A percentile compares a stretch with the other conserved stretches of the same genome.
These are phyloP conservation scores for Colletotrichum higginsianum DNA, from an alignment of 2,329 filamentous ascomycete genomes.

Conservation along the genomic window DNA sequence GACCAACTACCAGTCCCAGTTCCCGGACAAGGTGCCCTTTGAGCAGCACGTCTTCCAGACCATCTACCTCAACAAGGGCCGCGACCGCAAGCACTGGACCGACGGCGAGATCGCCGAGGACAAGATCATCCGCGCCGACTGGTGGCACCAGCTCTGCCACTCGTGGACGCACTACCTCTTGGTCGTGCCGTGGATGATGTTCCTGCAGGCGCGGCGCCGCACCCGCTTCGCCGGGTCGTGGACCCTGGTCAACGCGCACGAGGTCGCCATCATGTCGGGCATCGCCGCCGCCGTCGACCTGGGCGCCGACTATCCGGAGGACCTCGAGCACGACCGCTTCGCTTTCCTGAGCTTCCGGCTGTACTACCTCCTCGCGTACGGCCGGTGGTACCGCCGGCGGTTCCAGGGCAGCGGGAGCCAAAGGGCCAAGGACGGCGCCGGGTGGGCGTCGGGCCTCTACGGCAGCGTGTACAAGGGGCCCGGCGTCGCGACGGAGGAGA, in stretches of 20 bases:
- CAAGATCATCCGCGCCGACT: slow-evolving; percentile 71
- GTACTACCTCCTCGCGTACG: slow-evolving; percentile 74
- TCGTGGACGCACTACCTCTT: slow-evolving; percentile 71
- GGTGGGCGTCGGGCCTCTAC: slow-evolving; percentile 71
- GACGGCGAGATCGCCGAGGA: slow-evolving; percentile 67
- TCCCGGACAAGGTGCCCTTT: slow-evolving; percentile 62
- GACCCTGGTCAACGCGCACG: slow-evolving; percentile 78
- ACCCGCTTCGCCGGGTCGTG: slow-evolving; percentile 75
- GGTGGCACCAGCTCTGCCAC: slow-evolving; percentile 76
- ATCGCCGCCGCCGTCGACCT: slow-evolving; percentile 78
- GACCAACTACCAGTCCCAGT: slow-evolving; percentile 80
- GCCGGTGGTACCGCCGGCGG: slow-evolving; percentile 70
- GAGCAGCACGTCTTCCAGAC: slow-evolving; percentile 55
- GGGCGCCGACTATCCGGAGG: slow-evolving; percentile 75
- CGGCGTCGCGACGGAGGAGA: slow-evolving; percentile 67
- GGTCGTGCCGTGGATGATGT: slow-evolving; percentile 77
- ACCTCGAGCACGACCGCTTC: slow-evolving; percentile 74
- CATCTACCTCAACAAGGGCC: slow-evolving; percentile 71
- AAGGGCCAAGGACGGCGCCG: slow-evolving; percentile 63
- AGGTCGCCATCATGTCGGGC: slow-evolving; percentile 77
- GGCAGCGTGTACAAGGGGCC: slow-evolving; percentile 73
- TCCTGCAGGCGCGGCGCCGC: slow-evolving; percentile 72
- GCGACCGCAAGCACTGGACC: slow-evolving; percentile 68
- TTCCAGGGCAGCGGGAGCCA: slow-evolving; percentile 48
- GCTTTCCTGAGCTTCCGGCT: slow-evolving; percentile 72